A percentile compares a stretch with the other conserved stretches of the same genome.
Conservation (phyloP, 345 rosid genomes). For the Eucalyptus globulus region DNA sequence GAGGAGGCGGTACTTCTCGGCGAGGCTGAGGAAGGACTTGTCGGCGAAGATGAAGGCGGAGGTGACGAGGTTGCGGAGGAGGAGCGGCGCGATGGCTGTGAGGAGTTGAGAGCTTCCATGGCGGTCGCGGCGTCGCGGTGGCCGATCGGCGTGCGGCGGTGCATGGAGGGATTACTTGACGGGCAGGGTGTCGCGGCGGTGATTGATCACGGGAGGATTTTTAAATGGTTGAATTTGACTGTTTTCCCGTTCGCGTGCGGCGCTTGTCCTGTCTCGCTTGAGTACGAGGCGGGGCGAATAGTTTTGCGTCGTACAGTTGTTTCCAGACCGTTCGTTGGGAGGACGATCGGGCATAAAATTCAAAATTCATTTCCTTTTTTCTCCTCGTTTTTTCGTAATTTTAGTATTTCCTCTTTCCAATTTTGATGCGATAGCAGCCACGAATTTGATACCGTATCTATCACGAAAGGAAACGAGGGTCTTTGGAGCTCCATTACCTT, state of each 20-base stretch:
- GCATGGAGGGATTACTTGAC: not conserved
- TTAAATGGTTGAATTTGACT: not conserved
- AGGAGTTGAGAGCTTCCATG: conserved; percentile 28
- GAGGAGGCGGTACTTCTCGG: conserved; percentile 31
- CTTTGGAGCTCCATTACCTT: not conserved
- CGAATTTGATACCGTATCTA: not conserved
- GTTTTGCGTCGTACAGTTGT: not conserved
- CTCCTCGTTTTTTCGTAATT: not conserved
- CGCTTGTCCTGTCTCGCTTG: not conserved
- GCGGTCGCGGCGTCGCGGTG: not conserved
- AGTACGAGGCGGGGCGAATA: not conserved
- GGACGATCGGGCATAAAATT: not conserved
- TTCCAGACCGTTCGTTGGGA: not conserved
- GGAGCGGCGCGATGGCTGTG: conserved; percentile 32
- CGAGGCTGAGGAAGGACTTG: conserved; percentile 34
- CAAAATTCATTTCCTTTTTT: not conserved
- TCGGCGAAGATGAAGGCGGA: conserved; percentile 51
- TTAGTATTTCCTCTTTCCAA: not conserved
- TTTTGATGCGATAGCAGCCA: not conserved
- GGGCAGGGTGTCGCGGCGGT: not conserved
- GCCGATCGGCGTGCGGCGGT: not conserved
- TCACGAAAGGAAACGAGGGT: not conserved
- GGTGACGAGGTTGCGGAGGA: conserved; percentile 40
- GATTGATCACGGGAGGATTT: not conserved
- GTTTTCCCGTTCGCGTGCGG: not conserved